Evolutionary conservation across 2,329 filamentous ascomycete genomes (phyloP), one percentile per base, ranked within the genome.

Genomic region (Aureobasidium uvarum): DNA sequence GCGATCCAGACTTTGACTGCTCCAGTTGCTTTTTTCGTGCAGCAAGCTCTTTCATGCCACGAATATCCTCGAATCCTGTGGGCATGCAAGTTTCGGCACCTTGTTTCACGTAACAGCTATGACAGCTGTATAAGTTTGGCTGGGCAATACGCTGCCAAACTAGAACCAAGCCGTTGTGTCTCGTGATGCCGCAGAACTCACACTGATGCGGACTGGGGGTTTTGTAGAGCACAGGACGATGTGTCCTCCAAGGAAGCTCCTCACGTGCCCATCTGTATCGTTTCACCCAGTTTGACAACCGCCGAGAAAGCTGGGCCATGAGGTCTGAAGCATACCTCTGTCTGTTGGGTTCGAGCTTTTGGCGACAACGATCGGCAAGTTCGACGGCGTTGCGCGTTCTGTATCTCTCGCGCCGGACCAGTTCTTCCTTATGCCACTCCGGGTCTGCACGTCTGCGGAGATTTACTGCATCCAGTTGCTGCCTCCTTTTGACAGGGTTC

Each of bases 11-110:
- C 11, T 25, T 36, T 11, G 10, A 11, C 23, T 36, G 36, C 5
- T 59, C 56, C 10, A 59, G 28, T 46, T 45, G 28, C 2, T 45
- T 18, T 31, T 48, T 59, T 7, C 56, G 41, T 38, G 56, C 56
- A 36, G 20, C n/a, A 20, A 59, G 41, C 28, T 36, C 56, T 36
- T 33, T 48, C 8, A 45, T 13, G 3, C 5, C 2, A 33, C 23
- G 20, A 25, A 48, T n/a, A 5, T 59, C 41, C 23, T 59, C 56
- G 13, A 25, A 48, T 28, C 56, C 56, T 25, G 46, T 25, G 6
- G 56, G 41, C 41, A 59, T 48, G 7, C 1, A 59, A 16, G 11
- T 43, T 25, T 59, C 56, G 28, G 41, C 2, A 14, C 23, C 54
- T 48, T 25, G 39, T 16, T 11, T 16, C 5, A 38, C 16, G n/a